Conservation (phyloP, 805 yeast species). For the Kuraishia cidri region DNA sequence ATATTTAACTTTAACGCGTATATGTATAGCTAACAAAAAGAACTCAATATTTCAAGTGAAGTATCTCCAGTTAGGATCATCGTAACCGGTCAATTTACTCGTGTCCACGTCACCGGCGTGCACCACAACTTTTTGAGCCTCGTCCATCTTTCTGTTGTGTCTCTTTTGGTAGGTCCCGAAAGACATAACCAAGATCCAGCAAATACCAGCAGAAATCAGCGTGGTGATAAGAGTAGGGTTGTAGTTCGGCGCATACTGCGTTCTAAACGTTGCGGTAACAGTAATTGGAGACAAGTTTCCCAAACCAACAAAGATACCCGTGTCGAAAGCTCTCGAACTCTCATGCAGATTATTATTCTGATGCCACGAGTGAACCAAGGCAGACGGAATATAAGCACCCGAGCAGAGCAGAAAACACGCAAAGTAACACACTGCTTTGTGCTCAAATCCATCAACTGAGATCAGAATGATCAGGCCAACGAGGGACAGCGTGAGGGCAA, state of each 20-base stretch:
- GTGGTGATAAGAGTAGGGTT: conserved; percentile 16
- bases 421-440: conserved; percentile 9
- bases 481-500: conserved; percentile 6
- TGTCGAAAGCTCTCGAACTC: conserved; percentile 8
- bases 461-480: conserved; percentile 9
- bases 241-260: conserved; percentile 23
- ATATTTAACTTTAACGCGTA: too few species aligned
- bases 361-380: conserved; percentile 11
- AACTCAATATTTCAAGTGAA: too few species aligned
- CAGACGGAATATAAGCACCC: conserved; percentile 10
- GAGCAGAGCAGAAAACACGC: conserved; percentile 10
- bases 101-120: conserved; percentile 7
- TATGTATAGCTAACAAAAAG: too few species aligned
- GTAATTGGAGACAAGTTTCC: conserved; percentile 24
- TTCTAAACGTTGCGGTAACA: conserved; percentile 22
- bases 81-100: conserved; percentile 5
- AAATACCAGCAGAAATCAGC: conserved; percentile 8
- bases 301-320: conserved; percentile 16
- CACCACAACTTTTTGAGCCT: conserved; percentile 5
- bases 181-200: conserved; percentile 5
- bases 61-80: conserved; percentile 10
- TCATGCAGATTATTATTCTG: conserved; percentile 9
- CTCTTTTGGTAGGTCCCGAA: conserved; percentile 9
- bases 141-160: conserved; percentile 6
- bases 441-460: conserved; percentile 6